Conservation (phyloP, 2,329 filamentous ascomycete genomes). For the Penicillium capsulatum region DNA sequence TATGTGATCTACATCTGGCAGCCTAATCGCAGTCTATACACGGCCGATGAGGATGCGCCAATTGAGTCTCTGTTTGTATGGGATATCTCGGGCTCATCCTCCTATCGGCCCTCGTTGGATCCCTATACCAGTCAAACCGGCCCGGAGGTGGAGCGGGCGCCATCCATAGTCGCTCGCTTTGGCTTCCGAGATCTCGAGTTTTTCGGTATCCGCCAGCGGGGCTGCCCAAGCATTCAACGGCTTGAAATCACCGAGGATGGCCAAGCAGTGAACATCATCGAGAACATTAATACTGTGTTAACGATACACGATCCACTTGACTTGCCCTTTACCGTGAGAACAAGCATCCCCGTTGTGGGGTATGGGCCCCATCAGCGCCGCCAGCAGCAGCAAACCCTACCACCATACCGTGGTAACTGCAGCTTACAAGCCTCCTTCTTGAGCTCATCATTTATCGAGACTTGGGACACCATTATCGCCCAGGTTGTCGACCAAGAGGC, state of each 20-base stretch:
- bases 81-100: constrained; percentile 52
- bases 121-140: constrained; percentile 37
- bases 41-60: constrained; percentile 52
- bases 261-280: constrained; percentile 51
- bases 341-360: constrained; percentile 52
- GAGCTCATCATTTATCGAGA: constrained; percentile 3
- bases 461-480: constrained; percentile 38
- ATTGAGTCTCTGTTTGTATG: constrained; percentile 57
- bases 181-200: constrained; percentile 51
- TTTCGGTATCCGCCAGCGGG: constrained; percentile 52
- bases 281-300: constrained; percentile 52
- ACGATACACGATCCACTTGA: constrained; percentile 33
- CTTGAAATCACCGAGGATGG: constrained; percentile 50
- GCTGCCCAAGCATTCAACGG: constrained; percentile 48
- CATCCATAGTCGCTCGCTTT: constrained; percentile 49
- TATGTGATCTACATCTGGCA: constrained; percentile 63
- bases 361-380: constrained; percentile 51
- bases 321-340: constrained; percentile 29
- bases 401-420: constrained; percentile 44
- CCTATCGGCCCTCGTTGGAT: constrained; percentile 51
- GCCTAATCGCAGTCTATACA: constrained; percentile 53
- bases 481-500: constrained; percentile 33
- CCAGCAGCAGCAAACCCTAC: constrained; percentile 43
- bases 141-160: constrained; percentile 35
- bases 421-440: constrained; percentile 33